phyloP scores from a whole-genome alignment of 2,329 filamentous ascomycete genomes.

The Ophiocordyceps sinensis region DNA sequence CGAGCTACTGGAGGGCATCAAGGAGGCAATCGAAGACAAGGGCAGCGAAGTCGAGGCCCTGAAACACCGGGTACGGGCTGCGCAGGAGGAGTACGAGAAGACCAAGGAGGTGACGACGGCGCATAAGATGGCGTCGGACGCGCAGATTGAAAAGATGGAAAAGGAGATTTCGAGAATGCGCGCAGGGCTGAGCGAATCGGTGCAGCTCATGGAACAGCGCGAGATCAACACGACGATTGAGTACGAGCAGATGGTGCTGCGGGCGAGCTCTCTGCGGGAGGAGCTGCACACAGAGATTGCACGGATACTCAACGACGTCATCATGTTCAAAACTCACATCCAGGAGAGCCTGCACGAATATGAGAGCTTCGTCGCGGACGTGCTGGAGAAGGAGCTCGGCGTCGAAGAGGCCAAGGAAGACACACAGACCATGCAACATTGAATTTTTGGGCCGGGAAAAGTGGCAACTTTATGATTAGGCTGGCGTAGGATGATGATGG shows the following conservation, averaged over 20 bases:
- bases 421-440: slow-evolving; percentile 34
- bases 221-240: slow-evolving; percentile 97
- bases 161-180: slow-evolving; percentile 95
- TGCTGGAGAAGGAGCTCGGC: slow-evolving; percentile 76
- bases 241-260: slow-evolving; percentile 86
- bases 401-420: slow-evolving; percentile 43
- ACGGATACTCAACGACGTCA: slow-evolving; percentile 89
- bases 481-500: not conserved
- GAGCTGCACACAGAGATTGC: slow-evolving; percentile 97
- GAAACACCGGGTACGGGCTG: slow-evolving; percentile 73
- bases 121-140: slow-evolving; percentile 76
- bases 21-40: slow-evolving; percentile 95
- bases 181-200: slow-evolving; percentile 65
- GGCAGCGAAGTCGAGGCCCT: slow-evolving; percentile 82
- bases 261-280: slow-evolving; percentile 73
- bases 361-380: slow-evolving; percentile 82
- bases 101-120: slow-evolving; percentile 76
- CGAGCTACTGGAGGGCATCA: slow-evolving; percentile 84
- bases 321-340: slow-evolving; percentile 96
- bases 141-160: slow-evolving; percentile 97
- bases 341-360: slow-evolving; percentile 89
- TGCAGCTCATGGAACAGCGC: slow-evolving; percentile 83
- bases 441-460: not conserved
- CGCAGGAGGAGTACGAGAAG: slow-evolving; percentile 87
- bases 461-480: not conserved